Evolutionary conservation across 129 eudicot genomes (phyloP).

Genomic region (Ambrosia trifida): DNA sequence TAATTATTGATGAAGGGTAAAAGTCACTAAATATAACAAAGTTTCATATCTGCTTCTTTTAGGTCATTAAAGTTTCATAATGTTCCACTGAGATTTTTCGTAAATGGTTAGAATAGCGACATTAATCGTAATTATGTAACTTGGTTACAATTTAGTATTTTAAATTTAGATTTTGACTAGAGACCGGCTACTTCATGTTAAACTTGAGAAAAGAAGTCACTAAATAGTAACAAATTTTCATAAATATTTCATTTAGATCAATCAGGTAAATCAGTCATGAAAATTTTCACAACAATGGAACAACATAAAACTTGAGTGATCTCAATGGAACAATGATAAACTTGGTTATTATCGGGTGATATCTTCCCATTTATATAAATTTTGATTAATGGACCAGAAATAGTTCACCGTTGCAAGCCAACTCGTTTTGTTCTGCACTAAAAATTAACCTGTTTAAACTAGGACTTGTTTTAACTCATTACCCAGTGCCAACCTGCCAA

Average conservation of each 20-base stretch:
- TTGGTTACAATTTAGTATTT: not conserved
- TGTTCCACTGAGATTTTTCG: not conserved
- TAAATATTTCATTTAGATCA: not conserved
- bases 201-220: not conserved
- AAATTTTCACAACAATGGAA: not conserved
- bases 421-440: not conserved
- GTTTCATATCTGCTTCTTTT: not conserved
- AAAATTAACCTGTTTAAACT: not conserved
- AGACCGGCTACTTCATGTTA: not conserved
- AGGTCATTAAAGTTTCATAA: not conserved
- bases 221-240: not conserved
- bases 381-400: not conserved
- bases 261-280: not conserved
- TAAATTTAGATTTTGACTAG: not conserved
- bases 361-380: not conserved
- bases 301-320: not conserved
- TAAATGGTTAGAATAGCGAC: not conserved
- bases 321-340: not conserved
- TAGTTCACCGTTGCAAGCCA: not conserved
- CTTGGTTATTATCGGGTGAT: not conserved
- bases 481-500: not conserved
- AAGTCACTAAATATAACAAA: not conserved
- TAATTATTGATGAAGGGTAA: not conserved
- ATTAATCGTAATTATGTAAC: not conserved
- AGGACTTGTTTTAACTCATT: not conserved